These are phyloP conservation scores for Ganoderma leucocontextum DNA, from an alignment of 1,284 basidiomycete species.

Conservation along the genomic window DNA sequence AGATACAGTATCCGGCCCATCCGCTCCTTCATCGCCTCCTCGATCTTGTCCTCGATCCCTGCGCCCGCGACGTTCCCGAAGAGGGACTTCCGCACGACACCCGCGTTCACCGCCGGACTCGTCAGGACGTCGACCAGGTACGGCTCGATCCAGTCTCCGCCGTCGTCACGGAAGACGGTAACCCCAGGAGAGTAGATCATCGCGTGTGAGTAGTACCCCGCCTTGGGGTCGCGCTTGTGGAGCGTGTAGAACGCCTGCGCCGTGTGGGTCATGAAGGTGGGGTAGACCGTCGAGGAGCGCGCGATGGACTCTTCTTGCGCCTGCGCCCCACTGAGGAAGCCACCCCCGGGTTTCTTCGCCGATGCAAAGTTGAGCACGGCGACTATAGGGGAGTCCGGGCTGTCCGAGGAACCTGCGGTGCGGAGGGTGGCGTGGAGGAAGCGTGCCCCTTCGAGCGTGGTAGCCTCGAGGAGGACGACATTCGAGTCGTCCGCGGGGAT, in stretches of 20 bases:
- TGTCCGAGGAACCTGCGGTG: slow-evolving; percentile 8
- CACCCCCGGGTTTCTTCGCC: slow-evolving; percentile 73
- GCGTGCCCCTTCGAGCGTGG: slow-evolving; percentile 60
- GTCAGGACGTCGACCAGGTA: slow-evolving; percentile 68
- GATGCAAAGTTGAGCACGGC: slow-evolving; percentile 77
- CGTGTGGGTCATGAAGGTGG: slow-evolving; percentile 59
- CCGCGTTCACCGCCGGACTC: slow-evolving; percentile 75
- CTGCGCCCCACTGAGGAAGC: slow-evolving; percentile 68
- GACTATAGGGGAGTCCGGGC: slow-evolving; percentile 45
- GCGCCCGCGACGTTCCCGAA: slow-evolving; percentile 43
- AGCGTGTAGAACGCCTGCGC: slow-evolving; percentile 64
- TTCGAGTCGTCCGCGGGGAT: slow-evolving; percentile 33
- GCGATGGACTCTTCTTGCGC: slow-evolving; percentile 81
- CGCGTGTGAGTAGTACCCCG: slow-evolving; percentile 69
- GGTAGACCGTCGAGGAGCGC: slow-evolving; percentile 69
- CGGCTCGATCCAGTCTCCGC: slow-evolving; percentile 61
- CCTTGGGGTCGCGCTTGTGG: slow-evolving; percentile 57
- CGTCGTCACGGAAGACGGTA: slow-evolving; percentile 63
- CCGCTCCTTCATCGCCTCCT: slow-evolving; percentile 66
- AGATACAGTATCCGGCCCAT: slow-evolving; percentile 71
- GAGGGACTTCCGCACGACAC: slow-evolving; percentile 53
- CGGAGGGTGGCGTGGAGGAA: slow-evolving; percentile 32
- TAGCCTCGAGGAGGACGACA: slow-evolving; percentile 57
- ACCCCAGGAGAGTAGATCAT: slow-evolving; percentile 74
- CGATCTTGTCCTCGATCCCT: slow-evolving; percentile 59